phyloP scores from a whole-genome alignment of 352 stramenopile genomes.

The Phytophthora foliorum region DNA sequence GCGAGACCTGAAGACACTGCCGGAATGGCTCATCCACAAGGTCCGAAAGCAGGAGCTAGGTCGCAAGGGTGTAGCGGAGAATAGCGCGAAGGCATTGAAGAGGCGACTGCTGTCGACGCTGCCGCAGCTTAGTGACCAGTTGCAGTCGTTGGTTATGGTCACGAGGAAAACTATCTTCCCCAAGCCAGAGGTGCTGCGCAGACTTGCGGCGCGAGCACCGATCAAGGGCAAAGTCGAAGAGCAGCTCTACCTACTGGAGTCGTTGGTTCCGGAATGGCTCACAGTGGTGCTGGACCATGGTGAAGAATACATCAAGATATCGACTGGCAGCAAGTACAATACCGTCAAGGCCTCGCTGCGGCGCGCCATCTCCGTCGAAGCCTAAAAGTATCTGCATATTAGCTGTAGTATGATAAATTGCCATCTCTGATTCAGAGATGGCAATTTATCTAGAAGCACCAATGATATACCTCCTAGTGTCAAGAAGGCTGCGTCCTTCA shows the following conservation, averaged over 20 bases:
- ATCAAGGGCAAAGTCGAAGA: conserved; percentile 71
- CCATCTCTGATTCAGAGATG: no score
- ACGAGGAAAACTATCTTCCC: conserved; percentile 71
- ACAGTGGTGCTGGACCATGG: conserved; percentile 70
- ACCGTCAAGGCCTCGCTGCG: conserved; percentile 67
- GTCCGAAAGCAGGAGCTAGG: conserved; percentile 69
- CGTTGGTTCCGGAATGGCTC: conserved; percentile 79
- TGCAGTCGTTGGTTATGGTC: conserved; percentile 78
- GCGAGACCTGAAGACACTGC: conserved; percentile 70
- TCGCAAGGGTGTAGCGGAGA: conserved; percentile 48
- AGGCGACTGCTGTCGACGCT: conserved; percentile 67
- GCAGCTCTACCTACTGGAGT: conserved; percentile 77
- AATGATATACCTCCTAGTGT: no score
- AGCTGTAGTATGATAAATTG: no score
- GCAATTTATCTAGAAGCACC: no score
- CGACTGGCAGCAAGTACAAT: conserved; percentile 73
- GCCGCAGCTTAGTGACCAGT: conserved; percentile 77
- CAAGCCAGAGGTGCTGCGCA: conserved; percentile 53
- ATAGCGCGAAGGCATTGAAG: conserved; percentile 51
- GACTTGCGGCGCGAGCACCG: conserved; percentile 53
- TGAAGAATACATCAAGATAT: conserved; percentile 76
- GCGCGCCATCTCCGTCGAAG: conserved; percentile 48
- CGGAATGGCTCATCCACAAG: conserved; percentile 82
- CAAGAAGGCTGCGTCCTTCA: no score
- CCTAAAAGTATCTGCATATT: conserved; percentile 17